A percentile compares a stretch with the other conserved stretches of the same genome.
These are phyloP conservation scores for Poa pratensis DNA, from an alignment of 176 grass and related monocot genomes.

Conservation along the genomic window DNA sequence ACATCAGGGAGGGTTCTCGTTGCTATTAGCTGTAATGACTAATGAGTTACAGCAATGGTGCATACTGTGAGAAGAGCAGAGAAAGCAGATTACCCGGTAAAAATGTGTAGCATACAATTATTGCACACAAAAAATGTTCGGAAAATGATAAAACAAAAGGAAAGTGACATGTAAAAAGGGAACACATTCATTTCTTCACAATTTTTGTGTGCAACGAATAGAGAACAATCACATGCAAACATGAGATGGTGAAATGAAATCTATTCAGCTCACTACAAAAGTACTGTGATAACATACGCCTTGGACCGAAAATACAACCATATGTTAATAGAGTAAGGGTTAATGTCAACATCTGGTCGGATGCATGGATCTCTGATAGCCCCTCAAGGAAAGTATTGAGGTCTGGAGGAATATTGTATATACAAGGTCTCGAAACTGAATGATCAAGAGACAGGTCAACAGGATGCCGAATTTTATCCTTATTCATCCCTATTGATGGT, in stretches of 20 bases:
- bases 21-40: not conserved
- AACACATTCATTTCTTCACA: not conserved
- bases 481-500: too few species aligned
- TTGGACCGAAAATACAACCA: not conserved
- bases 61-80: not conserved
- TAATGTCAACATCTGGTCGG: too few species aligned
- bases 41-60: not conserved
- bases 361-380: too few species aligned
- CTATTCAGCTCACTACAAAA: not conserved
- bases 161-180: not conserved
- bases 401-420: too few species aligned
- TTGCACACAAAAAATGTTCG: not conserved
- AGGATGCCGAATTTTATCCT: too few species aligned
- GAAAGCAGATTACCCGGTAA: not conserved
- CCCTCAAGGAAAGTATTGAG: too few species aligned
- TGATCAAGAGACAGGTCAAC: too few species aligned
- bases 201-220: not conserved
- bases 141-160: not conserved
- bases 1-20: not conserved
- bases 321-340: not conserved
- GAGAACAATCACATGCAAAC: not conserved
- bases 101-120: not conserved
- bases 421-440: too few species aligned
- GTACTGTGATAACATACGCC: not conserved
- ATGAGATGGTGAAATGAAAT: slow-evolving; percentile 5